phyloP scores from a whole-genome alignment of 495 filamentous ascomycete species.

The Lasiosphaeris hirsuta region DNA sequence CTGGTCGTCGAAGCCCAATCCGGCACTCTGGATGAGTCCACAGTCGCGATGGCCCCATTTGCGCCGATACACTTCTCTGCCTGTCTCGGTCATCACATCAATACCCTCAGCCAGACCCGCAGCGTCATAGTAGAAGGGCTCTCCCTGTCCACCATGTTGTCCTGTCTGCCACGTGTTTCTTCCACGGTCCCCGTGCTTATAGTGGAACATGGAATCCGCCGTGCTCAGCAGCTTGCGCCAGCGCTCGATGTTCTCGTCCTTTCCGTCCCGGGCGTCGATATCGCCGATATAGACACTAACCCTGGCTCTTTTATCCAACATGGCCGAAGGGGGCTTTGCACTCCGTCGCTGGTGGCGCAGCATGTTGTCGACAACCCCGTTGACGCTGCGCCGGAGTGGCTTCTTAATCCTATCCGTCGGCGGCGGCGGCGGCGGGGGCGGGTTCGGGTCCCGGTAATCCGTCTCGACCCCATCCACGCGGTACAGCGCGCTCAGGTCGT shows the following conservation, averaged over 20 bases:
- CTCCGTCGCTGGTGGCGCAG: not conserved
- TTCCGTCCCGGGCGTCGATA: not conserved
- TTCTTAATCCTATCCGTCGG: not conserved
- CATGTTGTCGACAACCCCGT: not conserved
- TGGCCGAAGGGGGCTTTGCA: not conserved
- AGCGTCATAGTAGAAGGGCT: constrained; percentile 56
- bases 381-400: not conserved
- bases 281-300: not conserved
- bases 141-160: constrained; percentile 57
- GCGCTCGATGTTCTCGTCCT: constrained; percentile 5
- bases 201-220: constrained; percentile 34
- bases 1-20: constrained; percentile 45
- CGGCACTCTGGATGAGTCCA: constrained; percentile 39
- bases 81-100: constrained; percentile 50
- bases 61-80: constrained; percentile 46
- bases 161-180: constrained; percentile 59
- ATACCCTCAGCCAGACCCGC: constrained; percentile 53
- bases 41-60: constrained; percentile 60
- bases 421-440: constrained; percentile 27
- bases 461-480: constrained; percentile 34
- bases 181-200: constrained; percentile 37
- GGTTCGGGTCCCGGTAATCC: constrained; percentile 40
- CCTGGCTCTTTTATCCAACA: not conserved
- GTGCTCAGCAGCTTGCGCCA: constrained; percentile 11
- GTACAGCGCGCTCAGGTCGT: constrained; percentile 48